Evolutionary conservation across 306 rosid species (phyloP), one percentile per base, ranked within the genome.

Genomic region (Lathyrus aphaca): DNA sequence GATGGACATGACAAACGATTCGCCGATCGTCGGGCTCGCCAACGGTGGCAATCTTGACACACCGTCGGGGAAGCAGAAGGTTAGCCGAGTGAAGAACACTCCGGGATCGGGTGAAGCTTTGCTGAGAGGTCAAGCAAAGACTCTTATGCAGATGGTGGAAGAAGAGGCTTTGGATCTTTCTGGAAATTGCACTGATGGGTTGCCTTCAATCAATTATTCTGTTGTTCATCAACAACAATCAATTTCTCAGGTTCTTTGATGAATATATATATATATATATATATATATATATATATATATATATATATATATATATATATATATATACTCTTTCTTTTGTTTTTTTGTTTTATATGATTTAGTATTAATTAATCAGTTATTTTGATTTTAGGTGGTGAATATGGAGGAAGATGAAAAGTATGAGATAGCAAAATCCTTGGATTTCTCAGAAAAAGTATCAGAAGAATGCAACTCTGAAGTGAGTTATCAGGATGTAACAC

Each of bases 51-150:
- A 71, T 55, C 42, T 84, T 44, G 84, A 72, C 71, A 90, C 93
- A 2, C 96, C 93, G 1, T 81, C 76, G 1, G 78, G 39, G 21
- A 90, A 83, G 63, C 83, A 75, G 11, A 74, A 80, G 64, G 81
- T 85, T 64, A 59, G 68, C 29, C 40, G 79, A 16, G 78, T 86
- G 68, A 90, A 82, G 83, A 86, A 76, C 45, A 85, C 96, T 5
- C 93, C 96, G 0, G 96, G 91, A 4, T 90, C 98, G 3, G 96
- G 98, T 1, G 98, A 93, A 75, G 96, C 91, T 19, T 66, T 93
- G 64, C 82, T 90, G 45, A 83, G 98, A 78, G 89, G 90, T 71
- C 98, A 93, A 25, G 96, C 85, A 50, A 93, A 93, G 85, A 93
- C 81, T 37, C 90, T 93, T 13, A 64, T 93, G 84, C 96, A 90